Percentiles rank a stretch among this genome's conserved stretches.
Evolutionary conservation across 805 yeast genomes (phyloP).

Genomic region (Candida fluviatilis): DNA sequence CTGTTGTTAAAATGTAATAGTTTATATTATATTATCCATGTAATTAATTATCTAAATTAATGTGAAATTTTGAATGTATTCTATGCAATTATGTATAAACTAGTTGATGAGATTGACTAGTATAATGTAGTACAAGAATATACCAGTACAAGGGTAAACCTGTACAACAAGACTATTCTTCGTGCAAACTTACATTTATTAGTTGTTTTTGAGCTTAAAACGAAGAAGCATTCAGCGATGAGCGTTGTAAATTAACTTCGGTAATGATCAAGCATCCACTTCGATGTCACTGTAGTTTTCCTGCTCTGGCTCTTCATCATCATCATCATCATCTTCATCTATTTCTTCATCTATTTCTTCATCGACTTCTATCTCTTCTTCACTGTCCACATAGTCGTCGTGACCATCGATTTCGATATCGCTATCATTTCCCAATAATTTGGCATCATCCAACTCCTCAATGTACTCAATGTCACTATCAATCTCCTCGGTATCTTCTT

Average conservation of each 20-base stretch:
- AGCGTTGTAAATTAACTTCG: too few relatives aligned
- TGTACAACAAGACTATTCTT: too few relatives aligned
- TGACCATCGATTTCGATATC: slow-evolving; percentile 12
- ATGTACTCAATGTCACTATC: slow-evolving; percentile 63
- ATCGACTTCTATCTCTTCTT: slow-evolving; percentile 8
- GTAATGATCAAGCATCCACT: slow-evolving; percentile 6
- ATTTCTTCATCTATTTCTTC: slow-evolving; percentile 7
- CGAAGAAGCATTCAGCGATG: too few relatives aligned
- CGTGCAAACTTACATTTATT: too few relatives aligned
- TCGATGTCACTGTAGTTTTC: slow-evolving; percentile 24
- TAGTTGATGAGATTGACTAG: too few relatives aligned
- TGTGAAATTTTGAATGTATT: too few relatives aligned
- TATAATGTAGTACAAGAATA: too few relatives aligned
- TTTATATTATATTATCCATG: background rate
- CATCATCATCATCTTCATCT: slow-evolving; percentile 7
- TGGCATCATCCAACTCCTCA: slow-evolving; percentile 61
- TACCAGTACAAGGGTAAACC: too few relatives aligned
- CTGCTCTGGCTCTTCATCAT: slow-evolving; percentile 12
- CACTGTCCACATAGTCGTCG: slow-evolving; percentile 14
- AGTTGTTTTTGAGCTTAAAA: too few relatives aligned
- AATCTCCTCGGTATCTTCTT: slow-evolving; percentile 23
- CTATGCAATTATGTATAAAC: slow-evolving; percentile 2
- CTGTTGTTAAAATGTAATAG: slow-evolving; percentile 58
- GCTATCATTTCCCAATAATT: slow-evolving; percentile 17
- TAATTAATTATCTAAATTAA: too few relatives aligned